Evolutionary conservation across 306 rosid species (phyloP), one percentile per base, ranked within the genome.

Genomic region (Citrullus colocynthis): DNA sequence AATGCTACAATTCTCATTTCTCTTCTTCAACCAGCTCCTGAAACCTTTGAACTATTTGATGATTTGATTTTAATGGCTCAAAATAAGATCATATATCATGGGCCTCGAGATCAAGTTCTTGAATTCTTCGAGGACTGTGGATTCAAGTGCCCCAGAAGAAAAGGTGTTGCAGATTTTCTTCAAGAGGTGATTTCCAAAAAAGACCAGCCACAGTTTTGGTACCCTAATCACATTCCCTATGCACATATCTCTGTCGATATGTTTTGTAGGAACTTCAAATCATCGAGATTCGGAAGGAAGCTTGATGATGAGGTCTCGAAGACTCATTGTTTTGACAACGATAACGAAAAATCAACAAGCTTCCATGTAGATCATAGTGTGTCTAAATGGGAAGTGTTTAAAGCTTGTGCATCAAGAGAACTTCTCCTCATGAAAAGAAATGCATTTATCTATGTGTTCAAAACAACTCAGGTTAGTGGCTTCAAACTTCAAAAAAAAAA

Each of bases 1-100:
- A 84, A 87, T 58, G 75, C 73, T 48, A 85, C 89, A 1, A 41
- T 78, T 16, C 72, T 88, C 6, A 76, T 84, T 45, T 88, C 91
- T 2, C 91, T 88, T 78, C 88, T 88, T 54, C 91, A 88, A 73
- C 91, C 89, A 20, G 83, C 91, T 41, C 88, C 91, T 0, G 89
- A 88, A 73, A 77, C 82, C 20, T 85, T 85, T 55, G 87, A 85
- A 8, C 85, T 84, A 63, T 88, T 88, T 21, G 89, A 88, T 74
- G 91, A 85, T 59, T 54, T 88, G 9, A 84, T 88, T 37, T 44
- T 86, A 28, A 84, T 88, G 85, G 56, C 86, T 1, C 82, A 80
- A 74, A 89, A 87, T 32, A 84, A 79, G 76, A 60, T 84, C 74
- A 78, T 86, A 37, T 88, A 86, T 57, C 91, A 88, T 4, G 91